These are phyloP conservation scores for Pascua guehoae DNA, from an alignment of 1,284 basidiomycete genomes.

Conservation along the genomic window DNA sequence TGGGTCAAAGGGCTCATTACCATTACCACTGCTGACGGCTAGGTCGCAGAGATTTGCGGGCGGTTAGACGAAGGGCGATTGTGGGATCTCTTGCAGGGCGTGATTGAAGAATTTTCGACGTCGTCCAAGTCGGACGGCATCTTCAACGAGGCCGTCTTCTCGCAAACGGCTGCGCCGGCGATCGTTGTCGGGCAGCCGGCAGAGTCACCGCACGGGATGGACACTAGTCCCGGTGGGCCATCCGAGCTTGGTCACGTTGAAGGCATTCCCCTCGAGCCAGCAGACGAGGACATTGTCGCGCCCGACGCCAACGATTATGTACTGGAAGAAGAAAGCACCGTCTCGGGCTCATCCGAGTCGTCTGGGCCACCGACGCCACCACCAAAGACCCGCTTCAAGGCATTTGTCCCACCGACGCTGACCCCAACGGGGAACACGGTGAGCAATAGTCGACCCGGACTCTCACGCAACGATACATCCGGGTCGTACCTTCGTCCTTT, in stretches of 20 bases:
- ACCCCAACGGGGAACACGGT: background rate
- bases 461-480: background rate
- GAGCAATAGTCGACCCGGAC: background rate
- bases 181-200: background rate
- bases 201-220: constrained; percentile 1
- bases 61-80: constrained; percentile 62
- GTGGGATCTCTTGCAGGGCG: constrained; percentile 64
- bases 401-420: constrained; percentile 19
- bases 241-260: background rate
- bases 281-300: constrained; percentile 5
- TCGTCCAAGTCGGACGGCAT: constrained; percentile 4
- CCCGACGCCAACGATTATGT: background rate
- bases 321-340: too few species aligned
- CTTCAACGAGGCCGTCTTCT: constrained; percentile 29
- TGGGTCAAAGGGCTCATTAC: constrained; percentile 11
- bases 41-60: constrained; percentile 63
- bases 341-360: constrained; percentile 4
- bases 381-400: constrained; percentile 10
- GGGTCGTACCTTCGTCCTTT: background rate
- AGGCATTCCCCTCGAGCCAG: constrained; percentile 5
- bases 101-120: constrained; percentile 52
- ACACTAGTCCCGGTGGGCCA: background rate
- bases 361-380: constrained; percentile 4
- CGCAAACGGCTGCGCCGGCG: background rate
- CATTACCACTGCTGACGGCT: background rate